Conservation (phyloP, 495 filamentous ascomycete genomes). For the Trichoderma reesei region DNA sequence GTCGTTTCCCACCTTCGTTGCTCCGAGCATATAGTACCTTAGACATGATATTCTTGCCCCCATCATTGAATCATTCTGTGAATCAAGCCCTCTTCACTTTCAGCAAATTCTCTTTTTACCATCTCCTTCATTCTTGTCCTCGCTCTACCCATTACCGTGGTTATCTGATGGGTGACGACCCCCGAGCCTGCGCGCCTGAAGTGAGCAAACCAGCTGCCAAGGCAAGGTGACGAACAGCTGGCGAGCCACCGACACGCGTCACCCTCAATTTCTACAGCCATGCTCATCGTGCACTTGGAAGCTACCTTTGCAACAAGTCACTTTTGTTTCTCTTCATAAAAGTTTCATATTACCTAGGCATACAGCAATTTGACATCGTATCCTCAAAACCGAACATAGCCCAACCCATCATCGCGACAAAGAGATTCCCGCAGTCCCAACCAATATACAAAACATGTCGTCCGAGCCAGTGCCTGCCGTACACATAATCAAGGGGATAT, state of each 20-base stretch:
- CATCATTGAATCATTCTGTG: neutral
- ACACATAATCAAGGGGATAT: neutral
- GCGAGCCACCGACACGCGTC: neutral
- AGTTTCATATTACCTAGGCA: neutral
- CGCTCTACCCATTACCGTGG: no score
- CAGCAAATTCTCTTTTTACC: no score
- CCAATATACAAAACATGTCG: neutral
- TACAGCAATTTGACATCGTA: neutral
- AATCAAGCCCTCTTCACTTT: neutral
- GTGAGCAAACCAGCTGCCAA: neutral
- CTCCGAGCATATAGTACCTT: neutral
- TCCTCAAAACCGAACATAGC: neutral
- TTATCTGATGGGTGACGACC: no score
- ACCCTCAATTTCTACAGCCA: neutral
- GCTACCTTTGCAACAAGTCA: neutral
- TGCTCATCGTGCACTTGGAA: neutral
- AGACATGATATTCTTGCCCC: neutral
- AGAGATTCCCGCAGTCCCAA: neutral
- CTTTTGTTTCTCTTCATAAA: neutral
- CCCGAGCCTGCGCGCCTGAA: neutral
- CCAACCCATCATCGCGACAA: neutral
- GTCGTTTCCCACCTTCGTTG: neutral
- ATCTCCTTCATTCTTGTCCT: no score
- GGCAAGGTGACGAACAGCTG: neutral
- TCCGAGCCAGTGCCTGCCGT: slow-evolving; percentile 1